Conservation (phyloP, 495 filamentous ascomycete species). For the Filosporella fistucella region DNA sequence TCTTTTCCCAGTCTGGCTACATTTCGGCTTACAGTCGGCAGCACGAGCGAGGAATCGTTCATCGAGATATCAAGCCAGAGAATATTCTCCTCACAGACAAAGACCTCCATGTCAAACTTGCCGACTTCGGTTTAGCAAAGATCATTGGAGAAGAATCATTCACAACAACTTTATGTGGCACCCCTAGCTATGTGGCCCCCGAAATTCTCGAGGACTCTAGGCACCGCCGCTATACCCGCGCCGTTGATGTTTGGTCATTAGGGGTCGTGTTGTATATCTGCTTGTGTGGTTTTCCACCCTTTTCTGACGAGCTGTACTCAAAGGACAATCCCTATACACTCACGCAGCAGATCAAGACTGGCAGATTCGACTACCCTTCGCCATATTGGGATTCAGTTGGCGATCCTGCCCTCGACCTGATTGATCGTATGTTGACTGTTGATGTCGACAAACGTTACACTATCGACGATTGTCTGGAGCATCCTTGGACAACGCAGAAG, state of each 20-base stretch:
- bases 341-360: conserved; percentile 85
- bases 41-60: conserved; percentile 97
- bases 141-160: conserved; percentile 99
- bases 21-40: conserved; percentile 28
- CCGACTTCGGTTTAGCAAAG: conserved; percentile 96
- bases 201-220: conserved; percentile 81
- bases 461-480: conserved; percentile 83
- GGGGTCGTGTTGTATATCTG: conserved; percentile 99
- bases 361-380: conserved; percentile 88
- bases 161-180: conserved; percentile 95
- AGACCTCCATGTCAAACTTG: conserved; percentile 82
- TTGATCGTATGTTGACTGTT: conserved; percentile 91
- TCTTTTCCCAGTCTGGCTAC: background rate
- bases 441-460: conserved; percentile 79
- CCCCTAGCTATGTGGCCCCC: conserved; percentile 93
- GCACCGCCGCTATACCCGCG: conserved; percentile 84
- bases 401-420: conserved; percentile 86
- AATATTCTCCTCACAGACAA: conserved; percentile 90
- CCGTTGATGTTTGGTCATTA: conserved; percentile 95
- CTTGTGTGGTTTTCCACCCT: conserved; percentile 95
- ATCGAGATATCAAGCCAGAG: conserved; percentile 98
- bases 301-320: conserved; percentile 86
- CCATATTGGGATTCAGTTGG: conserved; percentile 96
- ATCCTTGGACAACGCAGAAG: conserved; percentile 76
- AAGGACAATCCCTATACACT: conserved; percentile 77